Evolutionary conservation across 192 early-diverging fungal genomes (phyloP).

Genomic region (Neocallimastix lanati): DNA sequence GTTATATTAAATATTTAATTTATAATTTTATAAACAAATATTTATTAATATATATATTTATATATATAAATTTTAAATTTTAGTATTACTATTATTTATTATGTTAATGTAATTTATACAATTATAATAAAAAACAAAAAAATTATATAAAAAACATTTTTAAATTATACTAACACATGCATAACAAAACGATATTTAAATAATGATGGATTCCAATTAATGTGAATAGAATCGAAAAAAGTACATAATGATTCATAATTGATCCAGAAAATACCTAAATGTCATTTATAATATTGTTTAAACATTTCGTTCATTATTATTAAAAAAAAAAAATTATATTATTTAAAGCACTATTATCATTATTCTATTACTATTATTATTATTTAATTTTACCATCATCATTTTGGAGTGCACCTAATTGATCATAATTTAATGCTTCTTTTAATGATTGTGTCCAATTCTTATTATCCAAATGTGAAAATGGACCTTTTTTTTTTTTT

Average conservation of each 20-base stretch:
- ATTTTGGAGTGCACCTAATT: conserved; percentile 28
- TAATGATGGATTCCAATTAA: conserved; percentile 72
- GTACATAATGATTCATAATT: conserved; percentile 60
- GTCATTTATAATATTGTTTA: too few relatives aligned
- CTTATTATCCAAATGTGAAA: conserved; percentile 37
- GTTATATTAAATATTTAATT: too few relatives aligned
- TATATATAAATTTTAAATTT: too few relatives aligned
- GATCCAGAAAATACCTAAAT: conserved; percentile 80
- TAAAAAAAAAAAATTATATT: too few relatives aligned
- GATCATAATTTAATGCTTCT: conserved; percentile 51
- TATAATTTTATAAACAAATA: too few relatives aligned
- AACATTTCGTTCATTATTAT: too few relatives aligned
- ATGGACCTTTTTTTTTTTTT: conserved; percentile 36
- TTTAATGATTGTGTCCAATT: conserved; percentile 56
- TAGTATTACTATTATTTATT: too few relatives aligned
- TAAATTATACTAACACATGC: conserved; percentile 43
- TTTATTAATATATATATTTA: too few relatives aligned
- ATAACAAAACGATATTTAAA: conserved; percentile 45
- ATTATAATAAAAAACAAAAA: too few relatives aligned
- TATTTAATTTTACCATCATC: conserved; percentile 41
- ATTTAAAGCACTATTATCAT: too few relatives aligned
- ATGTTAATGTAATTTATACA: too few relatives aligned
- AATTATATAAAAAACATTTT: conserved; percentile 5
- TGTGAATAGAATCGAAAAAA: conserved; percentile 69
- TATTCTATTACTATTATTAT: too few relatives aligned